These are phyloP conservation scores for Pouteria glomerata DNA, from an alignment of 148 eudicot genomes.

Conservation along the genomic window DNA sequence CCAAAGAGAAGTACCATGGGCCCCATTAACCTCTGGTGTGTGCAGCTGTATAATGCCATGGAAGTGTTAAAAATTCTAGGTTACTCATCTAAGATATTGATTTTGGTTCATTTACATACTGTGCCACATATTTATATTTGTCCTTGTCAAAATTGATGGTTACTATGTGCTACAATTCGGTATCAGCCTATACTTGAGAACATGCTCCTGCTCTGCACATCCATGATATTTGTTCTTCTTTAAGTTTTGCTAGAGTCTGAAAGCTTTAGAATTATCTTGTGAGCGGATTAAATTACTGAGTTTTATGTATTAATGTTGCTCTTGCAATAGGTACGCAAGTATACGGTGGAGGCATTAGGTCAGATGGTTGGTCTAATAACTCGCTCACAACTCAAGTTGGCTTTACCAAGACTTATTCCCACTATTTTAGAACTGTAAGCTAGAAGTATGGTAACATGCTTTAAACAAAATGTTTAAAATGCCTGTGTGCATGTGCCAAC, in stretches of 20 bases:
- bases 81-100: background rate
- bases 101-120: background rate
- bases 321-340: conserved; percentile 53
- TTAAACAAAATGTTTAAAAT: background rate
- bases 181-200: background rate
- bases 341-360: conserved; percentile 87
- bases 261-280: background rate
- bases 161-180: background rate
- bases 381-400: conserved; percentile 66
- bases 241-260: background rate
- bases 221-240: background rate
- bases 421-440: conserved; percentile 92
- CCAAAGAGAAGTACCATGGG: no score
- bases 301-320: background rate
- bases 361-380: conserved; percentile 93
- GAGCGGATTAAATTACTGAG: background rate
- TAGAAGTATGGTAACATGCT: background rate
- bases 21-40: no score
- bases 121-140: background rate
- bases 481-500: background rate
- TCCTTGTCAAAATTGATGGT: background rate
- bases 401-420: conserved; percentile 89
- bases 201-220: background rate
- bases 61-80: background rate
- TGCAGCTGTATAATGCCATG: background rate